Conservation (phyloP, 768 basidiomycete genomes). For the Termitomyces sp. region DNA sequence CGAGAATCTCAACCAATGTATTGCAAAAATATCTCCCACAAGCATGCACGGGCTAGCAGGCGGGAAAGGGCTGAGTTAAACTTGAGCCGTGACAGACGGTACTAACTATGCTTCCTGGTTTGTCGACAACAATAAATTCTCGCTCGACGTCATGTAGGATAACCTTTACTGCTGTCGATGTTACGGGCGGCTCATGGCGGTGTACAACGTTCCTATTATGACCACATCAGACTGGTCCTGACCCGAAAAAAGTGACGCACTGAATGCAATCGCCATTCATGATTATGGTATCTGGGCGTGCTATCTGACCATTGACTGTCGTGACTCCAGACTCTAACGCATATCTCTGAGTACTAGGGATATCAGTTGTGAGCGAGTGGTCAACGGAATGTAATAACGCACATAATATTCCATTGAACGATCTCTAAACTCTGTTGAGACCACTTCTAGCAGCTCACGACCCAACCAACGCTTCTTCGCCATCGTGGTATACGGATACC, state of each 20-base stretch:
- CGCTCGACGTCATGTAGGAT: constrained; percentile 72
- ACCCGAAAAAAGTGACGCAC: constrained; percentile 36
- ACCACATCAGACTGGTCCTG: background rate
- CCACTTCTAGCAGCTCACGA: constrained; percentile 82
- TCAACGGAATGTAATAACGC: constrained; percentile 25
- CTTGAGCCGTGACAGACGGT: constrained; percentile 11
- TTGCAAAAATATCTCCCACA: constrained; percentile 88
- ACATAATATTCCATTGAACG: constrained; percentile 95
- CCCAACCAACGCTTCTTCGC: constrained; percentile 90
- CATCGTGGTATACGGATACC: constrained; percentile 91
- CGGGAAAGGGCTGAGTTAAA: constrained; percentile 3
- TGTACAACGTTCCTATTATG: constrained; percentile 78
- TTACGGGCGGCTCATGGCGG: constrained; percentile 95
- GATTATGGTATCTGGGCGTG: constrained; percentile 72
- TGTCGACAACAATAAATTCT: constrained; percentile 89
- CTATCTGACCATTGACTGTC: constrained; percentile 87
- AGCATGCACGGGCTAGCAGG: constrained; percentile 78
- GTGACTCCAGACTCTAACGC: constrained; percentile 90
- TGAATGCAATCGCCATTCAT: constrained; percentile 87
- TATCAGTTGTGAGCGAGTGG: background rate
- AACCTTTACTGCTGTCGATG: constrained; percentile 75
- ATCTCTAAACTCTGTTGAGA: constrained; percentile 92
- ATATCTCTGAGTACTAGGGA: constrained; percentile 33
- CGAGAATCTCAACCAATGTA: constrained; percentile 82
- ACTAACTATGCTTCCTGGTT: constrained; percentile 94